Evolutionary conservation across 2,329 filamentous ascomycete genomes (phyloP), one percentile per base, ranked within the genome.

Genomic region (Alternaria brassicicola): DNA sequence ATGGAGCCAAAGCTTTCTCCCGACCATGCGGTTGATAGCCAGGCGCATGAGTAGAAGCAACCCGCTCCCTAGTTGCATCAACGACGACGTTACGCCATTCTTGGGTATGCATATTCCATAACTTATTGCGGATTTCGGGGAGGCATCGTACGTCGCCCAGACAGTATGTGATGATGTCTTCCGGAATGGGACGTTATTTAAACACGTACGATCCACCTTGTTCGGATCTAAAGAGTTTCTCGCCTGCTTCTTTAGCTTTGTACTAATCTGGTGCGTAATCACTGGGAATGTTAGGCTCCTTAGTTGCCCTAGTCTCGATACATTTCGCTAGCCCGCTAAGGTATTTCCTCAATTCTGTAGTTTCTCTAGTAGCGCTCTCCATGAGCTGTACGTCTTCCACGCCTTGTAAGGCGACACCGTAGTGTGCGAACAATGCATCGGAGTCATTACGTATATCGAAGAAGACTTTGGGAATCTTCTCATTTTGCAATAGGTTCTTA

Each of bases 391-490:
- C 39, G 26, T 70, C 65, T n/a, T 65, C 39, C 4, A 25, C 35
- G 31, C 47, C 31, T 59, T 51, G 19, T 9, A 70, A 50, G 3
- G 41, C 41, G 38, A 71, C 42, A 31, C 49, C 38, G 47, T 58
- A 71, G 38, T 64, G 67, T 5, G 52, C 13, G 41, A 63, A 69
- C 6, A 73, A 36, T 2, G 67, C 69, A 48, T 72, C 70, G 2
- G 70, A 71, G 51, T 72, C 69, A 50, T 71, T 70, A 4, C 69
- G 66, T 5, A 71, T 63, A 42, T 72, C 69, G 61, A 72, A 73
- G 60, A 72, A 69, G 23, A 64, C 67, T 35, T 71, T 71, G 21
- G 65, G 31, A n/a, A 35, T 7, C n/a, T 13, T 35, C 4, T 13
- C 6, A 15, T 13, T n/a, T 35, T 35, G 15, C n/a, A 35, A 15